A percentile compares a stretch with the other conserved stretches of the same genome.
These are phyloP conservation scores for Wilcoxina mikolae DNA, from an alignment of 495 filamentous ascomycete genomes.

Conservation along the genomic window DNA sequence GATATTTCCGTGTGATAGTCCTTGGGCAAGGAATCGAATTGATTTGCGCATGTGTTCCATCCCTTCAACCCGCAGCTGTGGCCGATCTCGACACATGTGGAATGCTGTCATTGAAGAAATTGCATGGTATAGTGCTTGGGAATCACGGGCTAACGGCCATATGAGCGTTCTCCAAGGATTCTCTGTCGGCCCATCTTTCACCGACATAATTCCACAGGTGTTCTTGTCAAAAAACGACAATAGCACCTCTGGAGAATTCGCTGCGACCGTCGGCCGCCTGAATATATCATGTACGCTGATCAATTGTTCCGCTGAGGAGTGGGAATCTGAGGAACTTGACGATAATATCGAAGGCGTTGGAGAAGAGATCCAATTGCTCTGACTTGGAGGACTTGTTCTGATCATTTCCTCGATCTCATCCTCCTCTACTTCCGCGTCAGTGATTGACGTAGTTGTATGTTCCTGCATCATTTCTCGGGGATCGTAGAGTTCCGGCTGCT, in stretches of 20 bases:
- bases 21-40: slow-evolving; percentile 42
- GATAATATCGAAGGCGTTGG: slow-evolving; percentile 4
- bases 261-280: slow-evolving; percentile 35
- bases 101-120: slow-evolving; percentile 63
- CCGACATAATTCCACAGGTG: slow-evolving; percentile 63
- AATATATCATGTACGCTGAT: slow-evolving; percentile 28
- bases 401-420: slow-evolving; percentile 50
- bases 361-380: slow-evolving; percentile 20
- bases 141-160: slow-evolving; percentile 54
- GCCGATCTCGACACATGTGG: slow-evolving; percentile 48
- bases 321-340: slow-evolving; percentile 17
- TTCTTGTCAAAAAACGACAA: slow-evolving; percentile 51
- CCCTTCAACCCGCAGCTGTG: slow-evolving; percentile 46
- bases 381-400: slow-evolving; percentile 29
- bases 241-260: slow-evolving; percentile 48
- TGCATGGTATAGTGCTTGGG: slow-evolving; percentile 58
- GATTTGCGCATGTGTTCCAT: slow-evolving; percentile 60
- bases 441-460: background rate
- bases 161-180: slow-evolving; percentile 67
- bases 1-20: slow-evolving; percentile 41
- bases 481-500: background rate
- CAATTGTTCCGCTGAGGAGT: slow-evolving; percentile 14
- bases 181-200: slow-evolving; percentile 56
- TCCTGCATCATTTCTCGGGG: background rate
- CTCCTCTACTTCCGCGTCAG: slow-evolving; percentile 22